Conservation (phyloP, 2,329 filamentous ascomycete species). For the Corniculantispora saksenae region DNA sequence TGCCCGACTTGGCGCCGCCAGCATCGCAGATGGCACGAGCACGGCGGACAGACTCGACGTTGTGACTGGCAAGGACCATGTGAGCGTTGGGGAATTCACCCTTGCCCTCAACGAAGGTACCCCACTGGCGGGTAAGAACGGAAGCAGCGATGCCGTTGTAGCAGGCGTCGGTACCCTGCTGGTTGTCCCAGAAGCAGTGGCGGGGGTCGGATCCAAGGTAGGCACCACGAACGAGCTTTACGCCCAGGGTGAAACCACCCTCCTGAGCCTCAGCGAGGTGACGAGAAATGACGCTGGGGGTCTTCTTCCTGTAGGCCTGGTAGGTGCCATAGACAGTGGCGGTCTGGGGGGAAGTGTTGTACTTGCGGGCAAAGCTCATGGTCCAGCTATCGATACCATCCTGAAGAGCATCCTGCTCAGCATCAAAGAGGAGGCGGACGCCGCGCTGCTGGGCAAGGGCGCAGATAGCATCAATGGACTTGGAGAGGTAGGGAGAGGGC, state of each 20-base stretch:
- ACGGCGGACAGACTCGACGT: conserved; percentile 67
- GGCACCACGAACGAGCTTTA: conserved; percentile 76
- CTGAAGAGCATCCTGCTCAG: conserved; percentile 80
- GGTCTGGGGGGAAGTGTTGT: conserved; percentile 64
- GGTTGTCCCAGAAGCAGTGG: conserved; percentile 70
- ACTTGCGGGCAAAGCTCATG: conserved; percentile 72
- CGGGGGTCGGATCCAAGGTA: conserved; percentile 72
- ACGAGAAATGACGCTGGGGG: conserved; percentile 54
- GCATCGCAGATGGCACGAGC: conserved; percentile 54
- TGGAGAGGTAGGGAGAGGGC: conserved; percentile 64
- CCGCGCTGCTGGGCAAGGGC: conserved; percentile 67
- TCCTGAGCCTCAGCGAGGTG: conserved; percentile 62
- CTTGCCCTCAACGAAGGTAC: conserved; percentile 35
- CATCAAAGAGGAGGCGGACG: conserved; percentile 78
- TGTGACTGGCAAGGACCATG: conserved; percentile 81
- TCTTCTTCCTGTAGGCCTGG: conserved; percentile 72
- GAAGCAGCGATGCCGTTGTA: conserved; percentile 73
- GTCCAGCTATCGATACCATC: conserved; percentile 80
- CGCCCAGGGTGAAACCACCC: conserved; percentile 66
- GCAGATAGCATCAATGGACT: conserved; percentile 75
- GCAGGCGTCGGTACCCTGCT: conserved; percentile 67
- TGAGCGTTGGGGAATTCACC: conserved; percentile 57
- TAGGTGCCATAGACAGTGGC: conserved; percentile 81
- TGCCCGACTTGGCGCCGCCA: conserved; percentile 40
- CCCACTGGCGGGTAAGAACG: conserved; percentile 60